Evolutionary conservation across 108 stramenopile species (phyloP).

Genomic region (Stephanodiscus triporus): DNA sequence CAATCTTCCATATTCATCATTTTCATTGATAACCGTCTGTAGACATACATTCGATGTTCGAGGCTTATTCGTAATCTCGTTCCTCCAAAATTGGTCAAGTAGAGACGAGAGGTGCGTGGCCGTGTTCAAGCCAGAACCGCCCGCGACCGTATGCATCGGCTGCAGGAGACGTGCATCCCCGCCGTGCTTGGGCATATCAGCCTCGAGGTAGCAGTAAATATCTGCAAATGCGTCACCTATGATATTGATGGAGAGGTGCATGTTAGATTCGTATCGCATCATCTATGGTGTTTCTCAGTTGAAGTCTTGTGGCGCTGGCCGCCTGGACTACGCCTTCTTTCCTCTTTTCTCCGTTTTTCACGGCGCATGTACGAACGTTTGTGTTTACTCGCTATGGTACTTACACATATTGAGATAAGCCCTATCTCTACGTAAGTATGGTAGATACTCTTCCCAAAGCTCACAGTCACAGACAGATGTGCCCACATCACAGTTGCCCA

Average conservation of each 20-base stretch:
- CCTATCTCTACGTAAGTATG: too few relatives aligned
- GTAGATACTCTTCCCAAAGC: too few relatives aligned
- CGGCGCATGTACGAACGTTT: too few relatives aligned
- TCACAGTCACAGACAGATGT: too few relatives aligned
- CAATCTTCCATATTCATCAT: conserved; percentile 72
- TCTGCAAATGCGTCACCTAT: conserved; percentile 86
- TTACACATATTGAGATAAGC: too few relatives aligned
- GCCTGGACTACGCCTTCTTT: too few relatives aligned
- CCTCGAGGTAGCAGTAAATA: conserved; percentile 66
- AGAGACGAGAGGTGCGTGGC: conserved; percentile 70
- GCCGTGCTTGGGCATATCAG: conserved; percentile 53
- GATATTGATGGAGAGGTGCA: conserved; percentile 32
- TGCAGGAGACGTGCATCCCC: conserved; percentile 70
- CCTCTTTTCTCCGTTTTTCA: too few relatives aligned
- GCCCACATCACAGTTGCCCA: too few relatives aligned
- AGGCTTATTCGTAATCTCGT: conserved; percentile 12
- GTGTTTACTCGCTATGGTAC: too few relatives aligned
- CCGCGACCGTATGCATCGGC: conserved; percentile 64
- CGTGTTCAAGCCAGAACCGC: conserved; percentile 78
- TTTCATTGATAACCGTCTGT: conserved; percentile 71
- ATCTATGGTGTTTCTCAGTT: too few relatives aligned
- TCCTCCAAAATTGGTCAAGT: conserved; percentile 27
- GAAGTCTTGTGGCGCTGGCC: too few relatives aligned
- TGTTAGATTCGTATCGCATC: too few relatives aligned
- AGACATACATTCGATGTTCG: conserved; percentile 33